Base-by-base conservation (phyloP, 192 early-diverging fungal species). In the Anaeromyces robustus region DNA sequence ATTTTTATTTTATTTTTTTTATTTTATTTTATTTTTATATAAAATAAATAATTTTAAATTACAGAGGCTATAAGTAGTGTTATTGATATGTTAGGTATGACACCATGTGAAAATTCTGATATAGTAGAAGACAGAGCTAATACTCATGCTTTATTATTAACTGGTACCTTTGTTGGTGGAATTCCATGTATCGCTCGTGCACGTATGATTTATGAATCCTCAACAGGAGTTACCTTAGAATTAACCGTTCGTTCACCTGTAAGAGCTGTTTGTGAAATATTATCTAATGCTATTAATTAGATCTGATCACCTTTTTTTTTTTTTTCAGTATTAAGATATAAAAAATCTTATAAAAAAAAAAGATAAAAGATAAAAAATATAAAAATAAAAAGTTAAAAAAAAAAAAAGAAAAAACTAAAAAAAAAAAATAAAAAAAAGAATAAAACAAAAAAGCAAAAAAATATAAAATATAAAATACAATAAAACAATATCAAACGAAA, bases 161-260 rank as follows among this genome's bases (percentile, higher is more conserved):
- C 94, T 12, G 98, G 97, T 80, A 92, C 87, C 43, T 98, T 94
- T 91, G 89, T 95, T 83, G 96, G 96, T 52, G 91, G 92, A 18
- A 84, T 89, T 29, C 89, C 88, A 80, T 91, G 92, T 6, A 82
- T 97, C 26, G 94, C 92, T 14, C 89, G 94, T 78, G 93, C 92
- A 84, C 88, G 96, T n/a, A 96, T 98, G 95, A 94, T 94, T 29
- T 94, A 90, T 80, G 92, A 92, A 59, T 90, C 92, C 52, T 86
- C 90, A 29, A 85, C 92, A 16, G 96, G 96, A 4, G 96, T 99
- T 30, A 95, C 95, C 4, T 89, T 99, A 90, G 95, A 99, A 84
- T 84, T 99, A 78, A 91, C 92, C 0, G 93, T 94, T 32, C 91
- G 96, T 41, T 41, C 39, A 41, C 39, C 39, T 12, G 39, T 41